Percentiles rank a stretch among this genome's conserved stretches.
Evolutionary conservation across 805 yeast species (phyloP).

Genomic region (Candida pini): DNA sequence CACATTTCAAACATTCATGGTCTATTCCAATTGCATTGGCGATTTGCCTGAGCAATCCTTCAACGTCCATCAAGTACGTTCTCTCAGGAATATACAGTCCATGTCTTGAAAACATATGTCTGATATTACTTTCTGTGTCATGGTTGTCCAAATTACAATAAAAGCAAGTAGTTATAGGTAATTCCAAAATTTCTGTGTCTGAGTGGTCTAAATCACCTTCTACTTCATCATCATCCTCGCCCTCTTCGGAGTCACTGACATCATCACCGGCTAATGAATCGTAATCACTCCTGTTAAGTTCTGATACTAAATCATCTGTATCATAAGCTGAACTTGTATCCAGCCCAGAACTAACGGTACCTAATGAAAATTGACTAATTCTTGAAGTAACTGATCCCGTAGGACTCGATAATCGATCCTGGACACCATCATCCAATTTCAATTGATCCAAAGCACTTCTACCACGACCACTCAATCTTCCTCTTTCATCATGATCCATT

Average conservation of each 20-base stretch:
- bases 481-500: no score
- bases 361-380: constrained; percentile 51
- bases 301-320: constrained; percentile 18
- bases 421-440: constrained; percentile 4
- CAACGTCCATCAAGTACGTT: constrained; percentile 57
- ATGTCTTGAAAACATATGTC: constrained; percentile 72
- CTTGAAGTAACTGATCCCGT: constrained; percentile 50
- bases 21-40: constrained; percentile 77
- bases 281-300: constrained; percentile 11
- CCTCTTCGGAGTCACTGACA: constrained; percentile 9
- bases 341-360: constrained; percentile 19
- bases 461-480: constrained; percentile 19
- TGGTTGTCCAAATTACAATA: constrained; percentile 40
- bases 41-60: constrained; percentile 65
- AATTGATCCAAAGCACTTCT: no score
- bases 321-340: constrained; percentile 17
- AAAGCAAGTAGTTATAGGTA: constrained; percentile 41
- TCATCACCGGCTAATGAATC: no score
- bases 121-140: constrained; percentile 40
- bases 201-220: constrained; percentile 14
- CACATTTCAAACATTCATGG: constrained; percentile 74
- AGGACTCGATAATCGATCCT: constrained; percentile 41
- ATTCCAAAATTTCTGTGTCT: constrained; percentile 19
- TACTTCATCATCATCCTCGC: constrained; percentile 12
- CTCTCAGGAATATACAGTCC: constrained; percentile 88